Base-by-base conservation (phyloP, 164 flowering plant genomes). In the Warburgia ugandensis region DNA sequence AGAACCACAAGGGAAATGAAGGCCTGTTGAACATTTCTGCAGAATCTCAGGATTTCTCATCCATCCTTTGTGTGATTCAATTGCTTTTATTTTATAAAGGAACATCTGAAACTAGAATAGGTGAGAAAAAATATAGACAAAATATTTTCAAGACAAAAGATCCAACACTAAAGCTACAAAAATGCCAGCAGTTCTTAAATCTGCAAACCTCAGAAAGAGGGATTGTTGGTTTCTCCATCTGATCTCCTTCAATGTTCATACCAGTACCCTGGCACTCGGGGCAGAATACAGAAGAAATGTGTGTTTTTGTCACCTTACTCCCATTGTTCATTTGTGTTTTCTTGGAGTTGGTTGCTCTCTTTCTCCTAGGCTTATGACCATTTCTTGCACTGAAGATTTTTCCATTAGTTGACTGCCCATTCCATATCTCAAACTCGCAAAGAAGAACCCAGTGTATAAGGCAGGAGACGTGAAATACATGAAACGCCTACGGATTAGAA, bases 181-280 rank as follows among this genome's bases (percentile, higher is more conserved):
- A 52, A 40, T 16, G 43, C 21, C 27, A 19, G 28, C 30, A 3
- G 16, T 27, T 20, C 20, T 10, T 5, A 45, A 22, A 40, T 6
- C 25, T n/a, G 25, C 61, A 56, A 60, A 89, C 97, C 96, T 92
- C 68, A 32, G 84, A 70, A 54, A 83, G 86, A 19, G 68, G 50
- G 46, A 77, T 29, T 25, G 48, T 51, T 36, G 84, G 81, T 10
- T 56, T 70, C 74, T 89, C 86, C 50, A 77, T 65, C 27, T 77
- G 68, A 63, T 76, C 83, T 53, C 78, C 86, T 46, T 72, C 72
- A 54, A 75, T 37, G 25, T 43, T 20, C 17, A 69, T 42, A 25
- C 99, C 97, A 57, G 87, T 79, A 6, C 97, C 95, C 56, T 86
- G 97, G 68, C 99, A 94, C 54, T 82, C 96, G 3, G 99, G 94